Evolutionary conservation across 1,284 basidiomycete genomes (phyloP).

Genomic region (Xanthoconium separans): DNA sequence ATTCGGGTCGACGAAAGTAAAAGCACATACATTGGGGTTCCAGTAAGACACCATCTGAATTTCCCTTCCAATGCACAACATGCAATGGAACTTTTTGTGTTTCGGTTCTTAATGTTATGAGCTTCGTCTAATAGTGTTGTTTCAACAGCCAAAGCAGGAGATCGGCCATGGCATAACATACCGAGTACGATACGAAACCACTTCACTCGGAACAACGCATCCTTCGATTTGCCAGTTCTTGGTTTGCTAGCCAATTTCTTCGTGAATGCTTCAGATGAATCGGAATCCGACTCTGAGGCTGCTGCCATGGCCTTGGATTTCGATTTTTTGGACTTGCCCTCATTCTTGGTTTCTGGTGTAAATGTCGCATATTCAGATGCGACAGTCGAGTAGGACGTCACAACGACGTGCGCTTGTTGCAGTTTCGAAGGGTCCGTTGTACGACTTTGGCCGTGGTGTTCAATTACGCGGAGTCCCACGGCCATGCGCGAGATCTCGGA

Average conservation of each 20-base stretch:
- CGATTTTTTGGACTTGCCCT: constrained; percentile 42
- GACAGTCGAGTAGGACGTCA: constrained; percentile 83
- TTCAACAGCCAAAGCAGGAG: not conserved
- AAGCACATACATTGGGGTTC: constrained; percentile 80
- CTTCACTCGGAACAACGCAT: constrained; percentile 75
- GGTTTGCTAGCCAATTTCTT: constrained; percentile 35
- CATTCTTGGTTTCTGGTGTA: constrained; percentile 47
- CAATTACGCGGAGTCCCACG: constrained; percentile 63
- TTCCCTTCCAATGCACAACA: constrained; percentile 79
- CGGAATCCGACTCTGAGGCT: constrained; percentile 39
- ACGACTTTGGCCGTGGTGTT: constrained; percentile 79
- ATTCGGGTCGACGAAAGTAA: not conserved
- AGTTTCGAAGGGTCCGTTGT: constrained; percentile 65
- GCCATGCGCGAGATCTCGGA: constrained; percentile 83
- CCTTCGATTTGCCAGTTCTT: constrained; percentile 43
- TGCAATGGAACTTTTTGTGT: constrained; percentile 79
- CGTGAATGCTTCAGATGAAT: constrained; percentile 33
- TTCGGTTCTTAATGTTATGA: constrained; percentile 95
- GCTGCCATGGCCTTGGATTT: constrained; percentile 31
- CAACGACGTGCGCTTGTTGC: constrained; percentile 69
- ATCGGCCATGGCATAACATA: constrained; percentile 31
- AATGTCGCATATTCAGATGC: constrained; percentile 69
- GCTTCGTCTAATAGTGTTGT: constrained; percentile 77
- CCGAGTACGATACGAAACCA: constrained; percentile 90
- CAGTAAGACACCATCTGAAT: constrained; percentile 89